Percentiles rank a stretch among this genome's conserved stretches.
phyloP scores from a whole-genome alignment of 2,329 filamentous ascomycete species.

The Aspergillus tanneri region DNA sequence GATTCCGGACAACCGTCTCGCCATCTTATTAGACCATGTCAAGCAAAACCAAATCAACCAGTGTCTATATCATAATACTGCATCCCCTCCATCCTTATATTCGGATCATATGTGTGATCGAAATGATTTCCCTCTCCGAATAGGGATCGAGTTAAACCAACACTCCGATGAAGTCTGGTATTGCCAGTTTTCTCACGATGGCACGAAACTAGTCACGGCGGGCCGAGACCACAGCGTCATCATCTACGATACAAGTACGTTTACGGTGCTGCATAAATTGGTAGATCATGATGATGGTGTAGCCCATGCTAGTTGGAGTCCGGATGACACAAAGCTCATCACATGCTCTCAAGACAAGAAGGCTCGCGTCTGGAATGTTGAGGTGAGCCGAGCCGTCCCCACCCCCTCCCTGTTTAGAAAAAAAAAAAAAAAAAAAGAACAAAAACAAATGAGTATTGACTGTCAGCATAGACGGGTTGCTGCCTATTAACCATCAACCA shows the following conservation, averaged over 20 bases:
- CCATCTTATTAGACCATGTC: conserved; percentile 75
- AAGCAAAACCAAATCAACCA: conserved; percentile 79
- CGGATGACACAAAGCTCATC: conserved; percentile 81
- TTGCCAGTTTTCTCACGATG: conserved; percentile 85
- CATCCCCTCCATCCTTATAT: conserved; percentile 77
- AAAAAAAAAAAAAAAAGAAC: no score
- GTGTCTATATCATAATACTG: conserved; percentile 86
- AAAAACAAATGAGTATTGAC: conserved; percentile 12
- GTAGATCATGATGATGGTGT: conserved; percentile 69
- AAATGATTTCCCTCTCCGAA: conserved; percentile 72
- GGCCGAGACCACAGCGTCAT: conserved; percentile 72
- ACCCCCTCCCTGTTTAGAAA: no score
- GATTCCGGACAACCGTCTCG: conserved; percentile 88
- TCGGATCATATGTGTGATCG: conserved; percentile 82
- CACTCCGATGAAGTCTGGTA: conserved; percentile 88
- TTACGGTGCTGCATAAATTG: conserved; percentile 63
- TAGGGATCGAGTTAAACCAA: conserved; percentile 67
- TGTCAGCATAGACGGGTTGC: conserved; percentile 56
- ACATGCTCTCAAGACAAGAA: conserved; percentile 75
- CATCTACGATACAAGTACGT: conserved; percentile 77
- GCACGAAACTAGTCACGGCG: conserved; percentile 76
- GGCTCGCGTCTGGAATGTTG: conserved; percentile 72
- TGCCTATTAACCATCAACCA: conserved; percentile 64
- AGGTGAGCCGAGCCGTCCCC: conserved; percentile 49
- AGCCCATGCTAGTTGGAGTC: conserved; percentile 84